Base-by-base conservation (phyloP, 495 filamentous ascomycete species). In the Xylaria grammica region DNA sequence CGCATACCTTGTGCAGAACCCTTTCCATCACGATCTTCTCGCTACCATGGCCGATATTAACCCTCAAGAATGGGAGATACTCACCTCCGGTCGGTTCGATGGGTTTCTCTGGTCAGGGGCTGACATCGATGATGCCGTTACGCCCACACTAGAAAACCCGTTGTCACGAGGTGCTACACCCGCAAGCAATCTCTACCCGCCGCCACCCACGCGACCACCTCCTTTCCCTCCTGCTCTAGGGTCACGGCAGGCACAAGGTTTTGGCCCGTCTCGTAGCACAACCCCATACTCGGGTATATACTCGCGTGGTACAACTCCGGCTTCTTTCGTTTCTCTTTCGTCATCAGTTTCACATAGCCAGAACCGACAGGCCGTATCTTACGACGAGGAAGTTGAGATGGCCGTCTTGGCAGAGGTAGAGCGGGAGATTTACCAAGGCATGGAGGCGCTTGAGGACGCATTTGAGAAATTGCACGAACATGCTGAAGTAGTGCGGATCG, bases 41-140 rank as follows among this genome's bases (percentile, higher is more conserved):
- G 86, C 89, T 29, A 97, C 95, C 1, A 86, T 99, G 30, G 88
- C 92, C 19, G 89, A 90, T 42, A 93, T 99, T 70, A 93, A 86
- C 67, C 83, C 89, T 29, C 87, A 87, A 17, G 96, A 99, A 73
- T 97, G 96, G 93, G 96, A 99, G 42, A 94, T 99, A 45, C 85
- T 99, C 32, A 91, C 90, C 29, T 97, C 94, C 0, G 96, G 96
- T 27, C 92, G 94, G 40, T 98, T 99, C 71, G 95, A 99, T 72
- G 94, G 94, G 4, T 98, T 99, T 79, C 85, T 99, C 20, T 95
- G 94, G 86, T 94, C 91, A 46, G 94, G 94, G n/a, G 91, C 90
- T 34, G 93, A 97, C 68, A 85, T 85, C 60, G 81, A 82, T 30
- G 66, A 79, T 15, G 69, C 82, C 46, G 74, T 75, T 29, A 70